A percentile compares a stretch with the other conserved stretches of the same genome.
Evolutionary conservation across 2,329 filamentous ascomycete species (phyloP).

Genomic region (Cladosporium colombiae): DNA sequence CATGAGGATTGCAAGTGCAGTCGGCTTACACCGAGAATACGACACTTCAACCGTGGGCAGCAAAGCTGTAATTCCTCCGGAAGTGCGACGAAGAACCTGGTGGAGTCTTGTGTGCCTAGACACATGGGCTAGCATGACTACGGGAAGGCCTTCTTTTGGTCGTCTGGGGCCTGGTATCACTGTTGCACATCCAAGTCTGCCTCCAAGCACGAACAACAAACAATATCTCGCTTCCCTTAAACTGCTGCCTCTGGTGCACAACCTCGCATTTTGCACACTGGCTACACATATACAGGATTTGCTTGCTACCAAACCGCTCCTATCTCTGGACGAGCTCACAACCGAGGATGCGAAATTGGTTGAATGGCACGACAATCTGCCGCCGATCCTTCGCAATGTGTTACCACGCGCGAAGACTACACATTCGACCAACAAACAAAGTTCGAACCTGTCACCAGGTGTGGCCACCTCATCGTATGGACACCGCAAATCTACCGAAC

Average conservation of each 20-base stretch:
- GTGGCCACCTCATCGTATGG: background rate
- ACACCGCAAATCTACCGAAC: background rate
- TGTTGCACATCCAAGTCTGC: constrained; percentile 57
- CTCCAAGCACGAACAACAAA: constrained; percentile 27
- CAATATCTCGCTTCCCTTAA: constrained; percentile 56
- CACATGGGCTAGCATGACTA: constrained; percentile 69
- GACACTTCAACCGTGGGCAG: background rate
- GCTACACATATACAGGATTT: constrained; percentile 73
- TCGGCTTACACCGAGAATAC: constrained; percentile 27
- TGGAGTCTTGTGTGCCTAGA: constrained; percentile 73
- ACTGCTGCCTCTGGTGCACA: constrained; percentile 69
- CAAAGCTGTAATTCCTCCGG: constrained; percentile 48
- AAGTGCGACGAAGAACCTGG: constrained; percentile 67
- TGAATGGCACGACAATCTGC: constrained; percentile 69
- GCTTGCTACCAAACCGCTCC: constrained; percentile 66
- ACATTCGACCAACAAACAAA: constrained; percentile 34
- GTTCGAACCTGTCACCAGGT: background rate
- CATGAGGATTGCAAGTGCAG: constrained; percentile 25
- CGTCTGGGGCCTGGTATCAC: constrained; percentile 67
- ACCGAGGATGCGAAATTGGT: constrained; percentile 66
- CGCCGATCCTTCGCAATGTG: constrained; percentile 40
- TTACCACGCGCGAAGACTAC: background rate
- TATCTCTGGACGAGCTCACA: constrained; percentile 63
- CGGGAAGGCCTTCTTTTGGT: constrained; percentile 68
- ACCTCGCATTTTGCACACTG: constrained; percentile 75